Percentiles rank a stretch among this genome's conserved stretches.
Evolutionary conservation across 768 basidiomycete species (phyloP).

Genomic region (Dendrothele bispora): DNA sequence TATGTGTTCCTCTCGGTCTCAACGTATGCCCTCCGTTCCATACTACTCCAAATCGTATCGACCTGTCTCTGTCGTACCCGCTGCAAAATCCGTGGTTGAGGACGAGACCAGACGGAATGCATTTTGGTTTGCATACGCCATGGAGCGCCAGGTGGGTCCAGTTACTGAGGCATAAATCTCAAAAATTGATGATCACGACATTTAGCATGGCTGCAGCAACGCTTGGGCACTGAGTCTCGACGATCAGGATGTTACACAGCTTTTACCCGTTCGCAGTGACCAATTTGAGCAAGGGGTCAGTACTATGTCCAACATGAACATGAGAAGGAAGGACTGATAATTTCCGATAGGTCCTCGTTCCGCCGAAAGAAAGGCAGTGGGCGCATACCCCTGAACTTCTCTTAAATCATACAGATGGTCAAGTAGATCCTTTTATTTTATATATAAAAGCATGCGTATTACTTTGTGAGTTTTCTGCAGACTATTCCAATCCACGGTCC

Average conservation of each 20-base stretch:
- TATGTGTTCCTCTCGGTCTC: conserved; percentile 65
- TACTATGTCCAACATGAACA: conserved; percentile 3
- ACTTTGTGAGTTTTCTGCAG: conserved; percentile 47
- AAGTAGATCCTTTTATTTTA: conserved; percentile 69
- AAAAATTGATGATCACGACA: too few relatives aligned
- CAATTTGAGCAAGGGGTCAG: conserved; percentile 64
- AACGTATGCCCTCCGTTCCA: conserved; percentile 68
- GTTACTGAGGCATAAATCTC: too few relatives aligned
- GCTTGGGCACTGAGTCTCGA: conserved; percentile 73
- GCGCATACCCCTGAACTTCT: conserved; percentile 62
- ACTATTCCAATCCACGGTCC: background rate
- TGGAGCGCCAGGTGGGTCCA: conserved; percentile 68
- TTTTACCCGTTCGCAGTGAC: conserved; percentile 62
- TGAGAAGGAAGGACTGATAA: too few relatives aligned
- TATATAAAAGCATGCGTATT: conserved; percentile 71
- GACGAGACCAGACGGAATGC: conserved; percentile 72
- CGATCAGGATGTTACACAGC: conserved; percentile 71
- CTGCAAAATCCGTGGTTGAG: conserved; percentile 62
- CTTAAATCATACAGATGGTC: conserved; percentile 56
- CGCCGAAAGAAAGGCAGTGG: conserved; percentile 61
- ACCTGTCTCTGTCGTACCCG: conserved; percentile 57
- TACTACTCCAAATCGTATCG: conserved; percentile 55
- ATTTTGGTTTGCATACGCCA: conserved; percentile 72
- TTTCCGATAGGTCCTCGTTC: conserved; percentile 48
- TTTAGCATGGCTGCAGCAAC: conserved; percentile 65